Percentiles rank a stretch among this genome's conserved stretches.
phyloP scores from a whole-genome alignment of 768 basidiomycete species.

The Suillus americanus region DNA sequence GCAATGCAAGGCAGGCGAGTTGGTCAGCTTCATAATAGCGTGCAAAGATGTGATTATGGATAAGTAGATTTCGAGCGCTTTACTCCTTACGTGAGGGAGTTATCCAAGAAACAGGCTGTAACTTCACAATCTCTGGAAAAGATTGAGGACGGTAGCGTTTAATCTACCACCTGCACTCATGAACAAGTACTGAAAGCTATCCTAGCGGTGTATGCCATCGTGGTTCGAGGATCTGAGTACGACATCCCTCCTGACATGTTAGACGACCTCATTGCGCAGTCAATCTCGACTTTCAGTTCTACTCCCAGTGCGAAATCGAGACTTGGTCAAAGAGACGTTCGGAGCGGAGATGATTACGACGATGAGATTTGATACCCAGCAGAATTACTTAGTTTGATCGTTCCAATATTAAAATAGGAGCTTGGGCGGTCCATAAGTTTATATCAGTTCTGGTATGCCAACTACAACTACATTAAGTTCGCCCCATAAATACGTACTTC shows the following conservation, averaged over 20 bases:
- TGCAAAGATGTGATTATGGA: constrained; percentile 2
- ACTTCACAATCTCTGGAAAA: constrained; percentile 89
- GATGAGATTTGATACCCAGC: constrained; percentile 17
- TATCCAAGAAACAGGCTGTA: constrained; percentile 86
- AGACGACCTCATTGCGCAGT: constrained; percentile 63
- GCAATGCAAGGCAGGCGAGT: constrained; percentile 66
- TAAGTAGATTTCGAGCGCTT: constrained; percentile 74
- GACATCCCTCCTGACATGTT: constrained; percentile 66
- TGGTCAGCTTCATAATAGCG: not conserved
- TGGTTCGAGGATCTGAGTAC: constrained; percentile 71
- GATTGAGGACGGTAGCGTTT: constrained; percentile 81
- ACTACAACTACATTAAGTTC: not conserved
- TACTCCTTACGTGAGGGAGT: constrained; percentile 64
- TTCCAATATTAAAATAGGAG: not conserved
- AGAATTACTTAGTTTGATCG: not conserved
- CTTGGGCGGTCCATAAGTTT: not conserved
- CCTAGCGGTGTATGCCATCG: constrained; percentile 70
- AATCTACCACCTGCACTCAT: not conserved
- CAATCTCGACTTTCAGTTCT: constrained; percentile 35
- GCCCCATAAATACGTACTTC: not conserved
- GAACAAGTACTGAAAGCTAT: constrained; percentile 10
- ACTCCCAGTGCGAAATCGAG: constrained; percentile 15
- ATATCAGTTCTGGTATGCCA: not conserved
- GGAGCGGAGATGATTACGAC: constrained; percentile 29
- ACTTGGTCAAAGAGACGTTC: constrained; percentile 17